Base-by-base conservation (phyloP, 805 yeast genomes). In the Blastobotrys muscicola region DNA sequence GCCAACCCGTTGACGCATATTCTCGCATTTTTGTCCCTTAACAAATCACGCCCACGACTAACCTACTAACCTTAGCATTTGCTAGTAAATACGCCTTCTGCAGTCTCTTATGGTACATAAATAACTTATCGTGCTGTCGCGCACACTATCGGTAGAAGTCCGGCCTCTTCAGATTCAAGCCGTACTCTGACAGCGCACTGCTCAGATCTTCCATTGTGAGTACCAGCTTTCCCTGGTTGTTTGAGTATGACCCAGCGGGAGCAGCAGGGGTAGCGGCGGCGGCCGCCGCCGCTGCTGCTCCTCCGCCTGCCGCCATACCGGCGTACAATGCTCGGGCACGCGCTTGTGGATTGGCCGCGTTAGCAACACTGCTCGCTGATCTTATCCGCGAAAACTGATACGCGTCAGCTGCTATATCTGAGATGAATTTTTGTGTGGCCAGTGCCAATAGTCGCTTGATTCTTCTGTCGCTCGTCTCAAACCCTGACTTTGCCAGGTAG, bases 371-470 rank as follows among this genome's bases (percentile, higher is more conserved):
- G 9, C 86, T 78, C 3, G 85, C 70, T n/a, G 92, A 85, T 49
- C 97, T 74, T 51, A 92, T 92, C 48, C 97, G 70, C 7, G 95
- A 84, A 59, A 86, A 89, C 60, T 92, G 98, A 59, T 86, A 92
- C 0, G 98, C 97, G 58, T 92, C 97, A 11, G 87, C 85, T 1
- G 98, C 96, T 29, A 92, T 80, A 60, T 92, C 98, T 48, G 89
- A 78, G 23, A 92, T 75, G 60, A 92, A 92, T 59, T 92, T 92
- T 57, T 94, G 98, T 0, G 98, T 92, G 1, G 98, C 97, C 45
- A 92, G 68, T 0, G 97, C 97, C 39, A 92, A 68, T 32, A 92
- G 67, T 43, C 97, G 71, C 61, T 87, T 89, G 45, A 84, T 77
- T 45, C 87, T 74, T 10, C 76, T 66, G 59, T 90, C 95, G 33